A percentile compares a stretch with the other conserved stretches of the same genome.
Conservation (phyloP, 306 rosid species). For the Inga oerstediana region DNA sequence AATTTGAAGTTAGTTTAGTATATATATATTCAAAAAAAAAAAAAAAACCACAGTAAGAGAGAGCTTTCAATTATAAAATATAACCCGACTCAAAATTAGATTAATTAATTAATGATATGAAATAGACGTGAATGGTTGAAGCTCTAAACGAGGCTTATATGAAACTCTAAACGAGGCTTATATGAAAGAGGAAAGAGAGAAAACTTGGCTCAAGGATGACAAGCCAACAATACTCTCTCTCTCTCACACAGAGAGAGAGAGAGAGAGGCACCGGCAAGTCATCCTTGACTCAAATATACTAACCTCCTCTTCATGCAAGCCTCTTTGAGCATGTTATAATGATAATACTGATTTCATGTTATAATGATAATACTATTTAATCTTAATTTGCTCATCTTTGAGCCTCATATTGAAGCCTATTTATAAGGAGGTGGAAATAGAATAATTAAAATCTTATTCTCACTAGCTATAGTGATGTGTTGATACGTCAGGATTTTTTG, state of each 20-base stretch:
- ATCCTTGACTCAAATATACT: slow-evolving; percentile 33
- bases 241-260: background rate
- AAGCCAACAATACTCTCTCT: background rate
- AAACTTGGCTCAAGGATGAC: slow-evolving; percentile 13
- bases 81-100: too few relatives aligned
- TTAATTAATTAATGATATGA: too few relatives aligned
- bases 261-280: slow-evolving; percentile 26
- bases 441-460: background rate
- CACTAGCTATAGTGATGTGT: too few relatives aligned
- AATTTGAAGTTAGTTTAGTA: too few relatives aligned
- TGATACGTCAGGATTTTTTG: background rate
- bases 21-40: too few relatives aligned
- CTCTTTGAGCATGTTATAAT: background rate
- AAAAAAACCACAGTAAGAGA: too few relatives aligned
- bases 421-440: background rate
- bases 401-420: background rate
- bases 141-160: background rate
- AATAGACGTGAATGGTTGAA: background rate
- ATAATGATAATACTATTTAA: too few relatives aligned
- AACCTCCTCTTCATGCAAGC: background rate
- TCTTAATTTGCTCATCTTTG: background rate
- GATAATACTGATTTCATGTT: background rate
- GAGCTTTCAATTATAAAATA: too few relatives aligned
- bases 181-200: background rate
- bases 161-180: background rate